A percentile compares a stretch with the other conserved stretches of the same genome.
Conservation (phyloP, 2,329 filamentous ascomycete species). For the Botrytis pseudocinerea region DNA sequence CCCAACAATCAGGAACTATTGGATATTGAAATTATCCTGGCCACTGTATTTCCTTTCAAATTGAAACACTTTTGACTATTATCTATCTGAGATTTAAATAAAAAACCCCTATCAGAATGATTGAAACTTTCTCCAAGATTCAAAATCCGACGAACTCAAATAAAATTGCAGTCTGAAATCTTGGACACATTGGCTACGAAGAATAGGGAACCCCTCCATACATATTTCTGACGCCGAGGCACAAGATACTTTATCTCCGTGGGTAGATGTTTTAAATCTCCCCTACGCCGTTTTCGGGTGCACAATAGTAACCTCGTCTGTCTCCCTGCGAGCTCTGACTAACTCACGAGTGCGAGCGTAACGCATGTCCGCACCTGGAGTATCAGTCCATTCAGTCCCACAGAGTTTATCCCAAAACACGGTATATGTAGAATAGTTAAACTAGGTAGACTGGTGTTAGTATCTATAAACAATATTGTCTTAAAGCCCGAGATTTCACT, state of each 20-base stretch:
- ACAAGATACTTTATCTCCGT: not conserved
- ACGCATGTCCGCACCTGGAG: conserved; percentile 6
- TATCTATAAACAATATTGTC: not conserved
- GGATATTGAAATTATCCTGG: not conserved
- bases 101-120: not conserved
- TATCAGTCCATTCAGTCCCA: conserved; percentile 22
- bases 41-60: not conserved
- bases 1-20: not conserved
- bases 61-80: not conserved
- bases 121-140: not conserved
- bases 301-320: not conserved
- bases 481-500: not conserved
- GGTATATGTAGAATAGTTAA: conserved; percentile 24
- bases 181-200: not conserved
- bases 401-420: conserved; percentile 24
- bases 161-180: not conserved
- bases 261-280: not conserved
- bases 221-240: not conserved
- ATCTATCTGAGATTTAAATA: not conserved
- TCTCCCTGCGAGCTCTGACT: conserved; percentile 5
- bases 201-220: not conserved
- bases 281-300: not conserved
- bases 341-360: conserved; percentile 20
- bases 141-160: not conserved
- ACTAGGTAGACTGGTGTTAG: conserved; percentile 1